Conservation (phyloP, 2,329 filamentous ascomycete species). For the Microdochium trichocladiopsis region DNA sequence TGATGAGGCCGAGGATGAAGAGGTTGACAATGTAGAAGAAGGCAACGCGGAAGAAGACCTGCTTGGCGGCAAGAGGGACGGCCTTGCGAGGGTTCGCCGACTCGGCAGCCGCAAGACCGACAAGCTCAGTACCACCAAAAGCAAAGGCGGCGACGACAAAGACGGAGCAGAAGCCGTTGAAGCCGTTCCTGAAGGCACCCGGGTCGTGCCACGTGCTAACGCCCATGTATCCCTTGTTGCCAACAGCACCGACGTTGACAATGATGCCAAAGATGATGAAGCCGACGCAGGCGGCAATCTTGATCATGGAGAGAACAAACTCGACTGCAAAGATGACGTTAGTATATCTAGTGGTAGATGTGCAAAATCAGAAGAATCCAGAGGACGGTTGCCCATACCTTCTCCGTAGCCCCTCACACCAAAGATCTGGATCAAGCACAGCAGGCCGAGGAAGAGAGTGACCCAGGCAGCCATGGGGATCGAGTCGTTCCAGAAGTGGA, state of each 20-base stretch:
- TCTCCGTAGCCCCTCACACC: constrained; percentile 51
- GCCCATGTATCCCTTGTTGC: constrained; percentile 50
- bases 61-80: constrained; percentile 43
- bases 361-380: no score
- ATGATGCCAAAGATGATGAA: constrained; percentile 60
- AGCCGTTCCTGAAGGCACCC: constrained; percentile 44
- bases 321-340: constrained; percentile 35
- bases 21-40: constrained; percentile 46
- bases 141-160: constrained; percentile 46
- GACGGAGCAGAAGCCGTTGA: constrained; percentile 42
- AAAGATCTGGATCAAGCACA: constrained; percentile 46
- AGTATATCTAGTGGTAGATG: no score
- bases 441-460: constrained; percentile 43
- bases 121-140: constrained; percentile 44
- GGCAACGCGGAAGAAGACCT: constrained; percentile 47
- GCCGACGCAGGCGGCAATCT: constrained; percentile 49
- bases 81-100: constrained; percentile 37
- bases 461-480: constrained; percentile 49
- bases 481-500: constrained; percentile 43
- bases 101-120: constrained; percentile 45
- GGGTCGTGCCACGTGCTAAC: constrained; percentile 53
- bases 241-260: constrained; percentile 50
- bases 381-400: constrained; percentile 28
- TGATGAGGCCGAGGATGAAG: constrained; percentile 42
- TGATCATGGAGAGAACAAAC: constrained; percentile 49